Evolutionary conservation across 140 eudicot species (phyloP), one percentile per base, ranked within the genome.

Genomic region (Cichorium intybus): DNA sequence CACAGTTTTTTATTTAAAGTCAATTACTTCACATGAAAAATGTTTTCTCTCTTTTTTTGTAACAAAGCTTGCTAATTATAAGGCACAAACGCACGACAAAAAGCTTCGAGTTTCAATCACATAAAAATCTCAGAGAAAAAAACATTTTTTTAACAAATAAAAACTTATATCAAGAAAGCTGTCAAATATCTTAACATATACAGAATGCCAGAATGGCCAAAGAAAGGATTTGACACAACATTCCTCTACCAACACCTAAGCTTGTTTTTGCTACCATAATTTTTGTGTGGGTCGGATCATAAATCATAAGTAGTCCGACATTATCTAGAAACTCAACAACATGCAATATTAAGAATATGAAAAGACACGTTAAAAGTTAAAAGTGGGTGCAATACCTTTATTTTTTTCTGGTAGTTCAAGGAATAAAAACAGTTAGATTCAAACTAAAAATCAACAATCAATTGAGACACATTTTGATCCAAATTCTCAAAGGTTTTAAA

Each of bases 301-400:
- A 69, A 43, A 27, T 27, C 45, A 51, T 29, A 43, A 69, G 67
- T 58, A 34, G 67, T 58, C 75, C 68, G 58, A 47, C 68, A 57
- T 45, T 33, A 69, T 69, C 58, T 45, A 28, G 14, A 70, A 58
- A 58, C 68, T 68, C 74, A 74, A 68, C 75, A 52, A 68, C 66
- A 56, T 64, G 54, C 60, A 64, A 41, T 53, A 60, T 55, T 34
- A 45, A 51, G 39, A 58, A 45, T 33, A 59, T 33, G 72, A 66
- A 73, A 73, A 59, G 37, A 74, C 60, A 64, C 33, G 46, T 74
- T 75, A 57, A 66, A 59, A 59, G 71, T 63, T 68, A 52, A 39
- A 68, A 68, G 75, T 75, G 60, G 75, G 69, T 75, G 70, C 34
- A 45, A 23, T 56, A 31, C 11, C 50, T 45, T 10, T 50, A 56